Base-by-base conservation (phyloP, 305 asterid species). In the Stenogyne calaminthoides region DNA sequence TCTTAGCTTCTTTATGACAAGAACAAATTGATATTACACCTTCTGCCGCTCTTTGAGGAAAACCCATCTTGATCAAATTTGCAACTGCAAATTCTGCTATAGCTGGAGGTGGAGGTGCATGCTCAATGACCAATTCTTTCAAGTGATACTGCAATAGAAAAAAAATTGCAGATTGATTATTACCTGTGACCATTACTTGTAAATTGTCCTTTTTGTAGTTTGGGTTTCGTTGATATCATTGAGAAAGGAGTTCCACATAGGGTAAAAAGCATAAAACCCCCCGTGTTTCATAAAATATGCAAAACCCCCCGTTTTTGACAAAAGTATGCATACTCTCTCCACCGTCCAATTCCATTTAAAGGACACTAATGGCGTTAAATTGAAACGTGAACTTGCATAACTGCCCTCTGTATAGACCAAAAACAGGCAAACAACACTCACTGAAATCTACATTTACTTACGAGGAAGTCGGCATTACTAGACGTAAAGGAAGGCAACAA, bases 61-160 rank as follows among this genome's bases (percentile, higher is more conserved):
- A 95, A 8, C 99, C 99, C 98, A 95, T 95, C 89, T 84, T 90
- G 69, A 95, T 95, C 82, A 95, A 82, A 88, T 89, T 94, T 19
- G 99, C 90, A 70, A 88, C 65, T 47, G 99, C 97, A 71, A 92
- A 92, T 81, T 95, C 98, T 15, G 97, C 99, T 81, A 95, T 92
- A 19, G 98, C 97, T 10, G 98, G 98, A 65, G 99, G 97, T 15
- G 99, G 99, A 2, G 97, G 98, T 7, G 98, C 99, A 73, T 90
- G 94, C 78, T 95, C 99, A 70, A 95, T 78, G 46, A 92, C 85
- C 78, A 92, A 70, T 76, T 95, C 99, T 84, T 87, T 90, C 67
- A 95, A 83, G 84, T 92, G 98, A 70, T 78, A n/a, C 99, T 94
- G 86, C 68, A 64, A 81, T 27, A 57, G 64, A 69, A 78, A 63